Evolutionary conservation across 805 yeast genomes (phyloP).

Genomic region (Spathaspora arborariae): DNA sequence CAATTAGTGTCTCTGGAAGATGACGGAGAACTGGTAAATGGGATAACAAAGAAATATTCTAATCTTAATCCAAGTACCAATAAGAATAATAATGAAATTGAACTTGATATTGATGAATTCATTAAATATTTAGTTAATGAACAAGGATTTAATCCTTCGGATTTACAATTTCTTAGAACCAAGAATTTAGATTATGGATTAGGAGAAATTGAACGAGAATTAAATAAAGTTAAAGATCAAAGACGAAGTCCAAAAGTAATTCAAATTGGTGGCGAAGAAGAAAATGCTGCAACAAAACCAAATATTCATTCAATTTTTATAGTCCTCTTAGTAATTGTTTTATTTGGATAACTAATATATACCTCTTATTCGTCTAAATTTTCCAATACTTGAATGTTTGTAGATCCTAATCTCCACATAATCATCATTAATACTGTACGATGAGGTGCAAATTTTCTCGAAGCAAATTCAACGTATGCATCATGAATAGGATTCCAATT

Average conservation of each 20-base stretch:
- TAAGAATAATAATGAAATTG: slow-evolving; percentile 10
- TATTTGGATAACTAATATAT: slow-evolving; percentile 1
- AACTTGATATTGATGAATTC: slow-evolving; percentile 27
- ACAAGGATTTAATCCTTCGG: slow-evolving; percentile 24
- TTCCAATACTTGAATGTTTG: slow-evolving; percentile 47
- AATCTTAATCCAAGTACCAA: slow-evolving; percentile 1
- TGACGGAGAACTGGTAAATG: slow-evolving; percentile 18
- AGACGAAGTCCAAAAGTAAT: slow-evolving; percentile 13
- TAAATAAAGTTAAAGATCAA: slow-evolving; percentile 24
- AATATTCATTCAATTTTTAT: slow-evolving; percentile 4
- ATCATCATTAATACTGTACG: slow-evolving; percentile 64
- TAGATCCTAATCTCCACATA: slow-evolving; percentile 68
- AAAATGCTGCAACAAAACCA: not conserved
- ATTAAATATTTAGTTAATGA: slow-evolving; percentile 24
- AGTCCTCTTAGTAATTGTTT: slow-evolving; percentile 2
- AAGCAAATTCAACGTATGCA: slow-evolving; percentile 50
- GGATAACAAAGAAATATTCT: slow-evolving; percentile 16
- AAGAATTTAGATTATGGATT: slow-evolving; percentile 32
- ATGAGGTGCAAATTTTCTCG: slow-evolving; percentile 62
- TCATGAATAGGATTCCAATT: slow-evolving; percentile 70
- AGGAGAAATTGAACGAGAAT: slow-evolving; percentile 36
- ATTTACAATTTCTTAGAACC: slow-evolving; percentile 24
- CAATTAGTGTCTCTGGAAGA: slow-evolving; percentile 14
- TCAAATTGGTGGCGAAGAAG: slow-evolving; percentile 28
- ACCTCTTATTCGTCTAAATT: slow-evolving; percentile 9